Conservation (phyloP, 2,329 filamentous ascomycete species). For the Alternaria longipes region DNA sequence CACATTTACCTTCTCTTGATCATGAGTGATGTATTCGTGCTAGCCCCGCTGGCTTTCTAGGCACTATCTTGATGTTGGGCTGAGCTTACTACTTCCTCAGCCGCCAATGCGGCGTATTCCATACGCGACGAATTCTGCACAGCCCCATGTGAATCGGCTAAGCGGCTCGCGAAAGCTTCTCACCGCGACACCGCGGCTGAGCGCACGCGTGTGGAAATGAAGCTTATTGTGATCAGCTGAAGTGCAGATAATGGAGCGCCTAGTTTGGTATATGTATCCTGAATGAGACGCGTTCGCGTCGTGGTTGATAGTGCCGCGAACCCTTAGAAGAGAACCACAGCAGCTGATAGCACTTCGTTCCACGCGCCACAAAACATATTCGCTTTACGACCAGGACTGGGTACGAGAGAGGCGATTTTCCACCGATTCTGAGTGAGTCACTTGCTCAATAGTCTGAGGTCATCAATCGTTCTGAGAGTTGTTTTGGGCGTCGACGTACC, state of each 20-base stretch:
- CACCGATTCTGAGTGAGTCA: neutral
- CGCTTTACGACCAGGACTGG: neutral
- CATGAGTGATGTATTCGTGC: neutral
- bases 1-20: neutral
- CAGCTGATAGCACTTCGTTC: neutral
- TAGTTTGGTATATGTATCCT: neutral
- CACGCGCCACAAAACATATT: neutral
- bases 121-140: conserved; percentile 4
- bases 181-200: conserved; percentile 11
- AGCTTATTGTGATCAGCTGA: conserved; percentile 18
- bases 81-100: conserved; percentile 3
- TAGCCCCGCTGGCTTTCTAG: neutral
- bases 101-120: neutral
- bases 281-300: neutral
- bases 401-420: neutral
- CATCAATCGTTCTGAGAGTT: neutral
- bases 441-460: neutral
- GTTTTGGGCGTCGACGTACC: conserved; percentile 1
- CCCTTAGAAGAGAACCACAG: neutral
- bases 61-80: neutral
- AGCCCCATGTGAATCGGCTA: conserved; percentile 10
- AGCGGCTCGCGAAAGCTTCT: conserved; percentile 10
- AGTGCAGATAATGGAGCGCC: conserved; percentile 3
- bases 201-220: conserved; percentile 11
- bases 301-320: neutral